A percentile compares a stretch with the other conserved stretches of the same genome.
These are phyloP conservation scores for Medakamo hakoo DNA, from an alignment of 139 green algal genomes.

Conservation along the genomic window DNA sequence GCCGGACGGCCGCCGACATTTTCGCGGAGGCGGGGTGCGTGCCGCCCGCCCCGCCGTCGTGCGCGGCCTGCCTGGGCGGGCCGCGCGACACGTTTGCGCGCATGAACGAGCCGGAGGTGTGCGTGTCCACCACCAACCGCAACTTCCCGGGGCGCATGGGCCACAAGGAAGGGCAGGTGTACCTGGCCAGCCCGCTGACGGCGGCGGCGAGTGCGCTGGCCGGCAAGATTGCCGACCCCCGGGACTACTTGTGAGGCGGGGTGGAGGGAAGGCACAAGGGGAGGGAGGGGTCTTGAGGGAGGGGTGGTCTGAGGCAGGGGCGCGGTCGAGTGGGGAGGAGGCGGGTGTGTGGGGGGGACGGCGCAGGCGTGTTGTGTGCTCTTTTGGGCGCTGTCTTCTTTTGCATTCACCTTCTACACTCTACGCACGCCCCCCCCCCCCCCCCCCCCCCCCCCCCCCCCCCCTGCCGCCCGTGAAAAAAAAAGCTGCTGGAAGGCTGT, in stretches of 20 bases:
- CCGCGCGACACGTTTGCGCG: slow-evolving; percentile 85
- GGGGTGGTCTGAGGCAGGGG: too few species aligned
- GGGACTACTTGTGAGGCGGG: slow-evolving; percentile 62
- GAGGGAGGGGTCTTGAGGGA: too few species aligned
- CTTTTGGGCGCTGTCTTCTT: not conserved
- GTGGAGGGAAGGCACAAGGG: too few species aligned
- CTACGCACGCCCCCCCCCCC: too few species aligned
- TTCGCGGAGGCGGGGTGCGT: slow-evolving; percentile 82
- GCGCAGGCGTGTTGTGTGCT: not conserved
- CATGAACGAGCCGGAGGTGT: slow-evolving; percentile 90
- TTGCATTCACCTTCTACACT: too few species aligned
- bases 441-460: too few species aligned
- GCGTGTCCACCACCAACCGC: slow-evolving; percentile 90
- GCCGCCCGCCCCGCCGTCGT: slow-evolving; percentile 69
- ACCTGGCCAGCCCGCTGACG: slow-evolving; percentile 84
- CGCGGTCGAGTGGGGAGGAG: too few species aligned
- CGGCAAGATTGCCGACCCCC: slow-evolving; percentile 66
- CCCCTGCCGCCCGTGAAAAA: too few species aligned
- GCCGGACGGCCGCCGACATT: slow-evolving; percentile 87
- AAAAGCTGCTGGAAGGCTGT: not conserved
- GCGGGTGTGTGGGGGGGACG: too few species aligned
- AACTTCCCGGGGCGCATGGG: slow-evolving; percentile 97
- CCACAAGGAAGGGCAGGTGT: slow-evolving; percentile 91
- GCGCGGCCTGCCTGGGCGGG: slow-evolving; percentile 82
- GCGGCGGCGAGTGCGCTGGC: slow-evolving; percentile 74